Percentiles rank a stretch among this genome's conserved stretches.
phyloP scores from a whole-genome alignment of 371 early-diverging fungal genomes.

The Mucor racemosus region DNA sequence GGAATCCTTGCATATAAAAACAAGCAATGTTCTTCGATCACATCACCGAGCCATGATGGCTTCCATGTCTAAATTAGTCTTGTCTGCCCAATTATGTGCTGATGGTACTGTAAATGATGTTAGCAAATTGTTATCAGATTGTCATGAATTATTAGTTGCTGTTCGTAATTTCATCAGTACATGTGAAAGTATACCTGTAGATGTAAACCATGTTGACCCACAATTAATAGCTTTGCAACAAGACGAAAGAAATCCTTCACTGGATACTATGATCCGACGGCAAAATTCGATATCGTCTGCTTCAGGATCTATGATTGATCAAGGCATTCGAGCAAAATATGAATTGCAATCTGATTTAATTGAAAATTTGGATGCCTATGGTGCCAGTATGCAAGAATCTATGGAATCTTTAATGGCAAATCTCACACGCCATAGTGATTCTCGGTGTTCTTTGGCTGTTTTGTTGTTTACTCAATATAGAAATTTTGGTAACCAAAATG shows the following conservation, averaged over 20 bases:
- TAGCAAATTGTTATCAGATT: constrained; percentile 37
- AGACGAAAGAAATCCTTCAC: not conserved
- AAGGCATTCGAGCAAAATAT: constrained; percentile 23
- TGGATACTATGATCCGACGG: not conserved
- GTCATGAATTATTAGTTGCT: constrained; percentile 69
- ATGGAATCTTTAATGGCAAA: constrained; percentile 38
- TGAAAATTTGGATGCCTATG: constrained; percentile 43
- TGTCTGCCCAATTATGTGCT: constrained; percentile 83
- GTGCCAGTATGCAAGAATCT: constrained; percentile 43
- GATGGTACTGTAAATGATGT: constrained; percentile 60
- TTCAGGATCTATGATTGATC: not conserved
- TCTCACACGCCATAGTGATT: constrained; percentile 21
- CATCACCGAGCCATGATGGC: constrained; percentile 85
- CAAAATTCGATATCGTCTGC: constrained; percentile 1
- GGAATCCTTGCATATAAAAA: constrained; percentile 66
- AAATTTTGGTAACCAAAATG: constrained; percentile 47
- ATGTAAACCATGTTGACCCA: constrained; percentile 56
- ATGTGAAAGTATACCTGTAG: constrained; percentile 74
- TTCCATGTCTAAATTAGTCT: constrained; percentile 78
- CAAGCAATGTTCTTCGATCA: constrained; percentile 66
- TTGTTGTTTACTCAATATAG: constrained; percentile 59
- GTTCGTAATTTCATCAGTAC: constrained; percentile 80
- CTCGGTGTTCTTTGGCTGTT: constrained; percentile 56
- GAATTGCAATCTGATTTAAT: constrained; percentile 34
- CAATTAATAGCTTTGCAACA: constrained; percentile 6